A percentile compares a stretch with the other conserved stretches of the same genome.
These are phyloP conservation scores for Monosporascus cannonballus DNA, from an alignment of 2,329 filamentous ascomycete genomes.

Conservation along the genomic window DNA sequence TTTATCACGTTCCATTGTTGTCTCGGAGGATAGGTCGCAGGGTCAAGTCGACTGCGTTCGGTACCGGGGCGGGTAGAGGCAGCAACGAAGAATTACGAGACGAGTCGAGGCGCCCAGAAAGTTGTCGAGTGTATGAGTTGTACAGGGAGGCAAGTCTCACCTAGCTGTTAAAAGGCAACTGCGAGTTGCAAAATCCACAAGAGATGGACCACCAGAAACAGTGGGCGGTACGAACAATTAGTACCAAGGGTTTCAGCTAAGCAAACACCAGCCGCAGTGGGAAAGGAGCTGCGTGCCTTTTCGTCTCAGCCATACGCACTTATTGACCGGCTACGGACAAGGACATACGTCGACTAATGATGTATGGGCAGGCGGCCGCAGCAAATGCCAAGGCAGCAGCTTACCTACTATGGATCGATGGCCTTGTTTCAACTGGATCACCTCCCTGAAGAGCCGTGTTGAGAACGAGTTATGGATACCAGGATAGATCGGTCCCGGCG, in stretches of 20 bases:
- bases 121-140: too few species aligned
- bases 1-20: constrained; percentile 27
- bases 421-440: too few species aligned
- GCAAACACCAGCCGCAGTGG: not conserved
- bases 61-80: not conserved
- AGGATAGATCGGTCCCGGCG: too few species aligned
- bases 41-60: not conserved
- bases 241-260: not conserved
- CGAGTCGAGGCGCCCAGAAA: too few species aligned
- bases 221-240: not conserved
- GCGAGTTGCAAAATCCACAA: not conserved
- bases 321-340: not conserved
- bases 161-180: not conserved
- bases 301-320: not conserved
- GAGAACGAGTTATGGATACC: too few species aligned
- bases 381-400: too few species aligned
- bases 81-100: not conserved
- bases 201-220: not conserved
- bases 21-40: not conserved
- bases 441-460: too few species aligned
- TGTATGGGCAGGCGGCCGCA: not conserved
- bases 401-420: not conserved
- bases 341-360: not conserved
- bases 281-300: not conserved
- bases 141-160: not conserved